Evolutionary conservation across 208 protist species (phyloP).

Genomic region (Crithidia brevicula): DNA sequence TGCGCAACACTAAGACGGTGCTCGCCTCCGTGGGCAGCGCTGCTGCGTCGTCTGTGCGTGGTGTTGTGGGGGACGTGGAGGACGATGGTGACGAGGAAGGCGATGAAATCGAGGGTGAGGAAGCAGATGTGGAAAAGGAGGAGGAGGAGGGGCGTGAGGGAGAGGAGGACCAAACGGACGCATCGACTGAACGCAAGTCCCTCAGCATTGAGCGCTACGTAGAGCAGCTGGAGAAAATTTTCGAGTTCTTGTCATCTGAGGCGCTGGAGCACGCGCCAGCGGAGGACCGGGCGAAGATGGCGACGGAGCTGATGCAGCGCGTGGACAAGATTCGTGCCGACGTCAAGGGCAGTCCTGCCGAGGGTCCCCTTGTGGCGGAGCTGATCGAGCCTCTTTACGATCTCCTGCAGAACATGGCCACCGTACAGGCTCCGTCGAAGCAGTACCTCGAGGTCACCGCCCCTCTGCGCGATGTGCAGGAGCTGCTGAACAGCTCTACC

Average conservation of each 20-base stretch:
- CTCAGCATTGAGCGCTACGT: slow-evolving; percentile 12
- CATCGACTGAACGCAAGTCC: neutral
- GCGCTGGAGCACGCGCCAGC: slow-evolving; percentile 39
- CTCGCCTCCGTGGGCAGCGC: slow-evolving; percentile 13
- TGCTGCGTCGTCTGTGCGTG: neutral
- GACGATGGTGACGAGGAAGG: neutral
- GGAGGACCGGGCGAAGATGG: slow-evolving; percentile 30
- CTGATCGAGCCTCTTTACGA: slow-evolving; percentile 59
- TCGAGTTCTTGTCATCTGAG: slow-evolving; percentile 49
- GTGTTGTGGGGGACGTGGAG: neutral
- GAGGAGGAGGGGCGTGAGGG: neutral
- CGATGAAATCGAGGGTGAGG: neutral
- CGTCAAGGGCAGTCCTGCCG: slow-evolving; percentile 15
- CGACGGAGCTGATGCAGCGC: slow-evolving; percentile 28
- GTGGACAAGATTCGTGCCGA: slow-evolving; percentile 35
- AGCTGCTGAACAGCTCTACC: slow-evolving; percentile 41
- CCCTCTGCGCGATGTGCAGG: slow-evolving; percentile 41
- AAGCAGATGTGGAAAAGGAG: slow-evolving; percentile 2
- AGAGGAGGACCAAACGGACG: slow-evolving; percentile 3
- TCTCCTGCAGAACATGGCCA: slow-evolving; percentile 41
- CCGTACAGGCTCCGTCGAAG: slow-evolving; percentile 10
- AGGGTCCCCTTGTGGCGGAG: slow-evolving; percentile 35
- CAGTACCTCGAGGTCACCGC: slow-evolving; percentile 44
- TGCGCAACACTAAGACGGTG: slow-evolving; percentile 17
- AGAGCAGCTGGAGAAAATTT: slow-evolving; percentile 38